These are phyloP conservation scores for Suillus plorans DNA, from an alignment of 768 basidiomycete genomes.

Conservation along the genomic window DNA sequence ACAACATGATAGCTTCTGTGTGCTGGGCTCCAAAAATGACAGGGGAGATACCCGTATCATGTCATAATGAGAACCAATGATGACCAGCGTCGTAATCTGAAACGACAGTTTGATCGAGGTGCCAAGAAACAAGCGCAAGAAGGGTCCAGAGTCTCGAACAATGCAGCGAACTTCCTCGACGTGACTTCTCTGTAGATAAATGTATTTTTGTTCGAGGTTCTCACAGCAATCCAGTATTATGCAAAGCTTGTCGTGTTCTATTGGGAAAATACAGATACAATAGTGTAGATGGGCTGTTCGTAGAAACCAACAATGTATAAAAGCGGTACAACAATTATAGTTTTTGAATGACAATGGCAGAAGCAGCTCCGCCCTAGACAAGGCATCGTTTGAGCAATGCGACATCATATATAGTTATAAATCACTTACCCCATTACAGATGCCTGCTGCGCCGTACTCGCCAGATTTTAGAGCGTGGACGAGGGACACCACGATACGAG, in stretches of 20 bases:
- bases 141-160: not conserved
- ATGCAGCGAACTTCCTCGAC: not conserved
- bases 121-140: not conserved
- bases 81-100: not conserved
- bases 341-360: conserved; percentile 87
- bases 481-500: conserved; percentile 91
- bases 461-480: conserved; percentile 89
- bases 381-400: conserved; percentile 14
- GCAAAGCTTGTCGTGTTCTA: conserved; percentile 4
- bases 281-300: conserved; percentile 11
- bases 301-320: conserved; percentile 9
- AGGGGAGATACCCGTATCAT: not conserved
- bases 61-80: not conserved
- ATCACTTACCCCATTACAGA: conserved; percentile 90
- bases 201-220: not conserved
- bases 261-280: conserved; percentile 9
- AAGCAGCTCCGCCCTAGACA: conserved; percentile 84
- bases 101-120: not conserved
- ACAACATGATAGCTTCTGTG: not conserved
- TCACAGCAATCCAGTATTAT: not conserved
- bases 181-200: not conserved
- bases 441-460: conserved; percentile 92
- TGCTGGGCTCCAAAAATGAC: not conserved
- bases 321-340: conserved; percentile 45
- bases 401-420: not conserved